Evolutionary conservation across 176 grass and related monocot genomes (phyloP), one percentile per base, ranked within the genome.

Genomic region (Eleusine coracana): DNA sequence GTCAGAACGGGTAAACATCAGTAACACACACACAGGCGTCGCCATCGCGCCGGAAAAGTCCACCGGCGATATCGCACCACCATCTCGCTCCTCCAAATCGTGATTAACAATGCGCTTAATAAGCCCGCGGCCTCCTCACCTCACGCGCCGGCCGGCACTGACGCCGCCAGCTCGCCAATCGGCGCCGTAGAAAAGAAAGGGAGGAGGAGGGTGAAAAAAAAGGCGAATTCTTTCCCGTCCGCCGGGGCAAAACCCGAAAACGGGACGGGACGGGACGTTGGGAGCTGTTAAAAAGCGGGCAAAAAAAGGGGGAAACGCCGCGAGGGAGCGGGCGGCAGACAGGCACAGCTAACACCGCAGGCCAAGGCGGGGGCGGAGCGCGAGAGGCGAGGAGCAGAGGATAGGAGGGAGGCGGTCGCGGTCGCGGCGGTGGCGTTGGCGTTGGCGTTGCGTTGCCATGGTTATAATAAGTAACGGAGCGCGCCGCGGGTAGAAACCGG

Each of bases 391-490:
- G 5, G 69, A 70, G 23, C 49, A 16, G 64, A 79, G 11, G 64
- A 34, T 66, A 20, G 71, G 58, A 23, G 63, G 15, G 14, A 15
- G 66, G 49, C 3, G 3, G 65, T 5, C 2, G 74, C 13, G 67
- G 14, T 7, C 31, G 31, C 31, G 31, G 27, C 71, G 77, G 78
- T 27, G 49, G 51, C 10, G 56, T 10, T 27, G 49, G 51, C 10
- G 56, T 10, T 27, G 59, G 59, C 59, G 59, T 28, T 4, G 59
- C 59, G 59, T 62, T 4, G 41, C 18, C 55, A 72, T 65, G 60
- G 83, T 90, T 90, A 90, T 86, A 86, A 83, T 62, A 89, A 81
- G 83, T 82, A 90, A 90, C 83, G 67, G 79, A 11, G 59, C 68
- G 49, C 67, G 74, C 29, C 73, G 88, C 83, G 88, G 83, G 73